These are phyloP conservation scores for Saccharomyces jurei DNA, from an alignment of 805 yeast species.

Conservation along the genomic window DNA sequence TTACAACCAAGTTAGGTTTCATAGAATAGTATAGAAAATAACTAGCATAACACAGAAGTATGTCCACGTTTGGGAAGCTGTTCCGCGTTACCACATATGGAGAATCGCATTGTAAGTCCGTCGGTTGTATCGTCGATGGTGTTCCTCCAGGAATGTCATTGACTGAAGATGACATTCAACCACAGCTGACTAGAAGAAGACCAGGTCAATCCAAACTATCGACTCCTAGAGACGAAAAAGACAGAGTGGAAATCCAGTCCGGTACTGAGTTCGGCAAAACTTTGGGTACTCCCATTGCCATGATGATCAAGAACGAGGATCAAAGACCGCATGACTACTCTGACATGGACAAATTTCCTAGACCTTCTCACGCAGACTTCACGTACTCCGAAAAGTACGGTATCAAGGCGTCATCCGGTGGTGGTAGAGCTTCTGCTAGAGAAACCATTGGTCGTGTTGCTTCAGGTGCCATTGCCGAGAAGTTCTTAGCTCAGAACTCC, in stretches of 20 bases:
- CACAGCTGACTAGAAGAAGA: conserved; percentile 92
- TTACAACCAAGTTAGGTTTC: background rate
- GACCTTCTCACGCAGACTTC: conserved; percentile 97
- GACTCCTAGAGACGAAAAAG: conserved; percentile 95
- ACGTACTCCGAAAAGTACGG: conserved; percentile 90
- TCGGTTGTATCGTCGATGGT: conserved; percentile 97
- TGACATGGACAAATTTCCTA: conserved; percentile 90
- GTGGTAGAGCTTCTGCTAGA: conserved; percentile 95
- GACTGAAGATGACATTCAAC: conserved; percentile 83
- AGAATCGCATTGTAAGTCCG: conserved; percentile 94
- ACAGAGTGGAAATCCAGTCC: conserved; percentile 82
- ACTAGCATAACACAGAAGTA: conserved; percentile 15
- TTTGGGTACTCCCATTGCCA: conserved; percentile 90
- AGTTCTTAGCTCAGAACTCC: conserved; percentile 65
- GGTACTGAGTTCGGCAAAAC: conserved; percentile 90
- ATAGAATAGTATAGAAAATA: conserved; percentile 2
- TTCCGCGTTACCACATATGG: conserved; percentile 89
- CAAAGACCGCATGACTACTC: conserved; percentile 95
- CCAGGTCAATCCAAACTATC: conserved; percentile 92
- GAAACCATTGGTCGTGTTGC: conserved; percentile 99
- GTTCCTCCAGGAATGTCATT: conserved; percentile 91
- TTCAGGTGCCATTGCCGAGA: conserved; percentile 97
- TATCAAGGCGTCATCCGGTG: conserved; percentile 88
- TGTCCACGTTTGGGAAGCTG: conserved; percentile 67
- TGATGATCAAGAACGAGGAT: conserved; percentile 89